Base-by-base conservation (phyloP, 495 filamentous ascomycete species). In the Clohesyomyces aquaticus region DNA sequence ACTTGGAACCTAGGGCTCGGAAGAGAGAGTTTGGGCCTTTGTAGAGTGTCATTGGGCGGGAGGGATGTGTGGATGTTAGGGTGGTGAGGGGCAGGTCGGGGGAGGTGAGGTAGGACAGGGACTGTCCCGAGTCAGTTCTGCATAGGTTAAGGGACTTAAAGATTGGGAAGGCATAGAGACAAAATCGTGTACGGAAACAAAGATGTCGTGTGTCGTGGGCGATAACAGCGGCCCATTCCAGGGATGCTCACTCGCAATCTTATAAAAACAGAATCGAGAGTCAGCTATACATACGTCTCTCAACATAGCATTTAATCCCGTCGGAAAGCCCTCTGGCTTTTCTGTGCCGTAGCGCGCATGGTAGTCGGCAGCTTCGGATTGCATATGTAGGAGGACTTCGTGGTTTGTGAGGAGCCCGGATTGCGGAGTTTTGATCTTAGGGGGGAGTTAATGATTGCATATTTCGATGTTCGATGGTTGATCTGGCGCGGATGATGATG, bases 351-450 rank as follows among this genome's bases (percentile, higher is more conserved):
- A 63, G 14, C 28, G 48, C 28, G 54, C 63, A 47, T 9, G 18
- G 46, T 70, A 63, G 35, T 70, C 67, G 49, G 51, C 67, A 22
- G 59, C 52, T 55, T 59, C 45, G 11, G 14, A 21, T 22, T 28
- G 51, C 43, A 70, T 63, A 63, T 66, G 63, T 12, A 62, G 47
- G 47, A 66, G 54, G 10, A 70, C 55, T 63, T 70, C 67, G 58
- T 66, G 59, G 63, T 70, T 70, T 8, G 67, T 53, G 23, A 70
- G 63, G 53, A 70, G 47, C 1, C 58, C 62, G 14, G 58, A 59
- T 61, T 70, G 67, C 51, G 59, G 21, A 16, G 59, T 38, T 51
- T 66, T 65, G 58, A 70, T 70, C 67, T 70, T 35, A 2, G 43
- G n/a, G n/a, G 18, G 4, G 16, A n/a, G 4, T 8, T 47, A 47